A percentile compares a stretch with the other conserved stretches of the same genome.
Conservation (phyloP, 495 filamentous ascomycete species). For the Neurospora sp. region DNA sequence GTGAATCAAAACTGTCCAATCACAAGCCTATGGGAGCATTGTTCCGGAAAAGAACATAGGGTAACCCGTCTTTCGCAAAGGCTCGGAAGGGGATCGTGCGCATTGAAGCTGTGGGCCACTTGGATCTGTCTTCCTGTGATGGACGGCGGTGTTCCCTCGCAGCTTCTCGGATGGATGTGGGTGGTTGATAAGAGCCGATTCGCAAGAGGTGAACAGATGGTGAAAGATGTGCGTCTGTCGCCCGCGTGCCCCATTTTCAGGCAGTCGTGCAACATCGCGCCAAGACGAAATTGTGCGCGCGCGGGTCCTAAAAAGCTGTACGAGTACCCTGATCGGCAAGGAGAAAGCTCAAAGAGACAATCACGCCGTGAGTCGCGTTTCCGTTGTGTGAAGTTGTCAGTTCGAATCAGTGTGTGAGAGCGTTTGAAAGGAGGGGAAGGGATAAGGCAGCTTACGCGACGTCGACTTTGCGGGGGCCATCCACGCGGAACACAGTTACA, state of each 20-base stretch:
- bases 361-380: background rate
- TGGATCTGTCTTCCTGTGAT: background rate
- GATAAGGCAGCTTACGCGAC: background rate
- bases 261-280: background rate
- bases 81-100: background rate
- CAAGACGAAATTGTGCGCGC: background rate
- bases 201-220: background rate
- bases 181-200: background rate
- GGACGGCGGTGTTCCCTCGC: background rate
- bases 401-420: background rate
- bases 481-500: background rate
- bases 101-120: background rate
- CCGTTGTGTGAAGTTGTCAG: background rate
- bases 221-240: background rate
- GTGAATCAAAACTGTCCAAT: background rate
- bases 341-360: background rate
- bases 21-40: background rate
- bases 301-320: background rate
- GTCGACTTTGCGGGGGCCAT: background rate
- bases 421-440: background rate
- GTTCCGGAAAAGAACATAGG: background rate
- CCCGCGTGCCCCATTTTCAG: background rate
- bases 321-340: background rate
- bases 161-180: background rate
- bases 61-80: background rate